Conservation (phyloP, 306 rosid genomes). For the Medicago truncatula region MtrunA17r5.0-ANR NC_053045.1:33616501-33617000, state of each 20-base stretch:
- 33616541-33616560: constrained; percentile 22
- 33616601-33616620: constrained; percentile 18
- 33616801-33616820: neutral
- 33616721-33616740: neutral
- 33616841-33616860: too few species aligned
- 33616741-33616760: neutral
- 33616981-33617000: neutral
- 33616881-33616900: too few species aligned
- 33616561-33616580: constrained; percentile 30
- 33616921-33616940: neutral
- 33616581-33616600: constrained; percentile 6
- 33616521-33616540: constrained; percentile 9
- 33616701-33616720: neutral
- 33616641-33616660: neutral
- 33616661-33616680: neutral
- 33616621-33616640: neutral
- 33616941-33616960: constrained; percentile 12
- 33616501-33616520: neutral
- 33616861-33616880: too few species aligned
- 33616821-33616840: neutral
- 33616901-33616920: too few species aligned
- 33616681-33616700: neutral
- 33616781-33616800: neutral
- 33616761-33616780: neutral
- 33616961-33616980: constrained; percentile 6